Evolutionary conservation across 495 filamentous ascomycete species (phyloP), one percentile per base, ranked within the genome.

Genomic region (Aspergillus sparsus): DNA sequence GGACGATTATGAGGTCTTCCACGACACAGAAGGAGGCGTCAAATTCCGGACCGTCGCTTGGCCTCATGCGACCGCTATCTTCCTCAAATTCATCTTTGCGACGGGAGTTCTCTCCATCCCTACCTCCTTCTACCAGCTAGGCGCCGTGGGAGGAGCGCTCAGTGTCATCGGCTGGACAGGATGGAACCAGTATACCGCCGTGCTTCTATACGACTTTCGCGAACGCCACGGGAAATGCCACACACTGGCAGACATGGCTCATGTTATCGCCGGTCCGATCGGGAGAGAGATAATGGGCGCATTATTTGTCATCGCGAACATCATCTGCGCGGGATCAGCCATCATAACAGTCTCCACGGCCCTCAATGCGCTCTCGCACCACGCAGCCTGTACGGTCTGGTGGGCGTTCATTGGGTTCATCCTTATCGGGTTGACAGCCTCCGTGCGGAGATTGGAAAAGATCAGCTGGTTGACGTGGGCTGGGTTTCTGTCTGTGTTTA

Each of bases 221-320:
- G 66, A 68, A 52, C 31, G 27, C 11, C 58, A 74, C 35, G 73
- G 73, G 1, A 70, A 73, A 27, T 82, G 78, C 54, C 70, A 75
- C 61, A 69, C 68, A 58, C 86, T 92, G 55, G 85, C 86, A 32
- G 89, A 94, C 66, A 89, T 85, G 49, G 85, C 85, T 7, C 68
- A 82, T 12, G 70, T 93, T 36, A 79, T 91, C 42, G 82, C 84
- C 64, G 88, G 87, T 3, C 74, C 66, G 11, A 66, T 83, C 18
- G 82, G 68, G 18, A 73, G 71, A 10, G 72, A 74, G 55, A 31
- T 81, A 1, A 68, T 74, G 2, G 80, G 79, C 0, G 59, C 69
- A 7, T 52, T 82, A 9, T 83, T 82, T 65, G 69, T 77, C 21
- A 47, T 81, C 12, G 72, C 74, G 33, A 80, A 80, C 61, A 74